These are phyloP conservation scores for Oryza nivara DNA, from an alignment of 176 grass and related monocot genomes.

Conservation along the genomic window DNA sequence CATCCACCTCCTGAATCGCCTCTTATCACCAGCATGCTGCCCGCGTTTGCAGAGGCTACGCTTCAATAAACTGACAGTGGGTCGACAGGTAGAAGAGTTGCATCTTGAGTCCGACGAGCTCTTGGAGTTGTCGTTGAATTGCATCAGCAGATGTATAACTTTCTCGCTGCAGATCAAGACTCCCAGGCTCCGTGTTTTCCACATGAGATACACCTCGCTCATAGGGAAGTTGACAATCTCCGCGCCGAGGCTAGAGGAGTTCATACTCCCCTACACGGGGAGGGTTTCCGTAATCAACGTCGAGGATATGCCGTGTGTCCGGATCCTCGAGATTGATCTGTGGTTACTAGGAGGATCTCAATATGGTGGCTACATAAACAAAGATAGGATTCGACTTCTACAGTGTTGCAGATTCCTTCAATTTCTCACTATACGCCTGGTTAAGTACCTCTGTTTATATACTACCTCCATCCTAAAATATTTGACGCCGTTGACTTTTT, in stretches of 20 bases:
- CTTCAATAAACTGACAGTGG: not conserved
- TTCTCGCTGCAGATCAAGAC: not conserved
- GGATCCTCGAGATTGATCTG: not conserved
- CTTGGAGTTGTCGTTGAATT: not conserved
- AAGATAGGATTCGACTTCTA: too few species aligned
- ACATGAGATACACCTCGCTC: not conserved
- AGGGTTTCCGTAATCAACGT: too few species aligned
- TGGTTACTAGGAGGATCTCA: too few species aligned
- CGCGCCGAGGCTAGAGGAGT: not conserved
- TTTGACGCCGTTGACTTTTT: too few species aligned
- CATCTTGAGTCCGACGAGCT: not conserved
- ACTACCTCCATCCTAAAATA: too few species aligned
- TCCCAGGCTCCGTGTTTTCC: not conserved
- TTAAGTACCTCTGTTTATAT: too few species aligned
- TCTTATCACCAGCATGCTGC: constrained; percentile 1
- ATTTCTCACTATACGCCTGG: too few species aligned
- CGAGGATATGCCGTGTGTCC: not conserved
- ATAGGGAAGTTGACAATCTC: too few species aligned
- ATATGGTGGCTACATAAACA: too few species aligned
- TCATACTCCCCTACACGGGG: rapidly evolving
- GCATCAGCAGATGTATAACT: not conserved
- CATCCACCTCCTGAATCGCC: not conserved
- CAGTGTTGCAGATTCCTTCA: too few species aligned
- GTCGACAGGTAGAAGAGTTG: not conserved
- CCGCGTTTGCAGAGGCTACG: not conserved